A percentile compares a stretch with the other conserved stretches of the same genome.
phyloP scores from a whole-genome alignment of 2,329 filamentous ascomycete genomes.

The Colletotrichum sojae region DNA sequence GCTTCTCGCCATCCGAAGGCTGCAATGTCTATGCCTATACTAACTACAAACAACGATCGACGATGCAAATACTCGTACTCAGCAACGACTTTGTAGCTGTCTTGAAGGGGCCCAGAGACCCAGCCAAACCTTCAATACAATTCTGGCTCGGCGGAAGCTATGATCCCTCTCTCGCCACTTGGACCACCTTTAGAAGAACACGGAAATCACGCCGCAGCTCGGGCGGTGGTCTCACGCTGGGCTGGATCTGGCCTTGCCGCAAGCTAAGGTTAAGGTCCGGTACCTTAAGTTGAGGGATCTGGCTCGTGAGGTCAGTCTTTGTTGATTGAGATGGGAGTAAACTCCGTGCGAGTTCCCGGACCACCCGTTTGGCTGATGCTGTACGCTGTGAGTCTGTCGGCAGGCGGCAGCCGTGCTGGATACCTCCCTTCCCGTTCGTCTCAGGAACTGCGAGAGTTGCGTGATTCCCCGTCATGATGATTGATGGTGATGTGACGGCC shows the following conservation, averaged over 20 bases:
- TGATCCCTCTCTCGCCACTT: slow-evolving; percentile 21
- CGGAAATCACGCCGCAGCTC: neutral
- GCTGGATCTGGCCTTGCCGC: neutral
- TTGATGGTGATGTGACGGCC: slow-evolving; percentile 6
- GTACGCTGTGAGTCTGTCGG: slow-evolving; percentile 30
- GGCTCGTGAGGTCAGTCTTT: neutral
- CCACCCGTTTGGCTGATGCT: slow-evolving; percentile 28
- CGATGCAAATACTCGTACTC: too few species aligned
- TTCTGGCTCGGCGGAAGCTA: slow-evolving; percentile 13
- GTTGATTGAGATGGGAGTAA: neutral
- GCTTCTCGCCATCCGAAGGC: too few species aligned
- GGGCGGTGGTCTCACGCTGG: slow-evolving; percentile 5
- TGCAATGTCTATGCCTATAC: too few species aligned
- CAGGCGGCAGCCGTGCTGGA: slow-evolving; percentile 6
- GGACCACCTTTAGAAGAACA: neutral
- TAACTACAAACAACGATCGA: too few species aligned
- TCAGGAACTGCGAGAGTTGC: slow-evolving; percentile 31
- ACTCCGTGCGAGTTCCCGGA: slow-evolving; percentile 28
- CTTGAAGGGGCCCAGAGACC: too few species aligned
- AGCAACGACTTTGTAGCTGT: too few species aligned
- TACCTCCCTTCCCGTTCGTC: slow-evolving; percentile 28
- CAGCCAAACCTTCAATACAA: neutral
- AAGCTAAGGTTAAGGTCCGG: neutral
- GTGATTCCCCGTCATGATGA: slow-evolving; percentile 28
- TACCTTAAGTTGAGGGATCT: neutral